Conservation (phyloP, 2,329 filamentous ascomycete species). For the Aspergillus nomiae region DNA sequence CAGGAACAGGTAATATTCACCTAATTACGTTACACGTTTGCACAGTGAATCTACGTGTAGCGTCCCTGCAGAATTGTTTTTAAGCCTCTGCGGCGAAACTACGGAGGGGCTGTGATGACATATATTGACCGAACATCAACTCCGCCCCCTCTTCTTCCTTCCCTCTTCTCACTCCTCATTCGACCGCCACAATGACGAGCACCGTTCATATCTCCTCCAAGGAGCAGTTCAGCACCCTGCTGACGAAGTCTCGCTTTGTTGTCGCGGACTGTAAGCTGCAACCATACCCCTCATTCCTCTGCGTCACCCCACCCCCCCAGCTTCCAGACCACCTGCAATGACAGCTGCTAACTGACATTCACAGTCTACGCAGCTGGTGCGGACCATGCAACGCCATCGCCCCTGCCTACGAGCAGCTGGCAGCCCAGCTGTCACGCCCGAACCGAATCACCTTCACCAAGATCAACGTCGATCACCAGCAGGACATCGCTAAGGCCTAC, state of each 20-base stretch:
- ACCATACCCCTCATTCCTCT: conserved; percentile 11
- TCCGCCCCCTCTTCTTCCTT: conserved; percentile 16
- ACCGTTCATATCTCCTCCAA: conserved; percentile 62
- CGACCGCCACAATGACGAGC: conserved; percentile 41
- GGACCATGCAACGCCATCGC: conserved; percentile 81
- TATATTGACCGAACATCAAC: conserved; percentile 16
- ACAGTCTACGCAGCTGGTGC: conserved; percentile 86
- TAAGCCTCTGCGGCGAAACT: conserved; percentile 8
- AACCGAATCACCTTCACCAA: conserved; percentile 81
- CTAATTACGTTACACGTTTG: background rate
- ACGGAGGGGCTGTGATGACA: conserved; percentile 15
- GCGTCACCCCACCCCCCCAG: conserved; percentile 14
- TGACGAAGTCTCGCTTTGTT: conserved; percentile 75
- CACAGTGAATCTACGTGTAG: background rate
- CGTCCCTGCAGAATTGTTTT: background rate
- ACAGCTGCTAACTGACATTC: conserved; percentile 14
- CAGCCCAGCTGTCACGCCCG: conserved; percentile 68
- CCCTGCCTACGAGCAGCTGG: conserved; percentile 78
- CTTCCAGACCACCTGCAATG: background rate
- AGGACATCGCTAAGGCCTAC: conserved; percentile 73
- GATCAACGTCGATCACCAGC: conserved; percentile 78
- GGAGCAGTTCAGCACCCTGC: conserved; percentile 66
- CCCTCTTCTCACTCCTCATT: conserved; percentile 10
- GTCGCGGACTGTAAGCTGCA: conserved; percentile 79
- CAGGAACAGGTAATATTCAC: background rate